Base-by-base conservation (phyloP, 2,329 filamentous ascomycete genomes). In the Fusarium nygamai region DNA sequence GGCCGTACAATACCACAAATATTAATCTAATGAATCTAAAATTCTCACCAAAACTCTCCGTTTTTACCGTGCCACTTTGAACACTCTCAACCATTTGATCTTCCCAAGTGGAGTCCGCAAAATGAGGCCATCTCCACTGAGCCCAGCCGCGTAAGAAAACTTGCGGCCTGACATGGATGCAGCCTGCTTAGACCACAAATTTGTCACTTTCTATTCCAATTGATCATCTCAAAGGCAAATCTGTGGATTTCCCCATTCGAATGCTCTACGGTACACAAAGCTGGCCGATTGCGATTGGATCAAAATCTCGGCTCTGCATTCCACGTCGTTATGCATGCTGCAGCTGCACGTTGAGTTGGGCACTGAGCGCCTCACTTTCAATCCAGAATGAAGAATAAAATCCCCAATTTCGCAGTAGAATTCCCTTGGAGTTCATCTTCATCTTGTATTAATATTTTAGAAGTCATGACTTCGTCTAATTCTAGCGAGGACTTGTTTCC, bases 111-210 rank as follows among this genome's bases (percentile, higher is more conserved):
- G 46, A 48, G 27, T n/a, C 46, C 22, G 27, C 46, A 56, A 59
- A 72, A 68, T 73, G 70, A 72, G 70, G 70, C 70, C 70, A 72
- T 64, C 70, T 56, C 64, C 36, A 48, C 46, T 12, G 29, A 29
- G 43, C 57, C 47, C 65, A 56, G 64, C 64, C 69, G 70, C 64
- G 64, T 66, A 54, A 64, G 5, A 27, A 39, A 39, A n/a, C 17
- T 43, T 29, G 38, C n/a, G 51, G 61, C 29, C 50, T 20, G 34
- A 62, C 58, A 65, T 64, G 69, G 54, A 65, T 58, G 20, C 36
- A 46, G 50, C 64, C 14, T 61, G 64, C 6, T 22, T 1, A 36
- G n/a, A 47, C 22, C n/a, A 19, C 13, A 36, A 31, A 17, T 24
- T 24, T 24, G 20, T n/a, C 46, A n/a, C 1, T 41, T 34, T 22